These are phyloP conservation scores for Eucalyptus viminalis DNA, from an alignment of 345 rosid genomes.

Conservation along the genomic window DNA sequence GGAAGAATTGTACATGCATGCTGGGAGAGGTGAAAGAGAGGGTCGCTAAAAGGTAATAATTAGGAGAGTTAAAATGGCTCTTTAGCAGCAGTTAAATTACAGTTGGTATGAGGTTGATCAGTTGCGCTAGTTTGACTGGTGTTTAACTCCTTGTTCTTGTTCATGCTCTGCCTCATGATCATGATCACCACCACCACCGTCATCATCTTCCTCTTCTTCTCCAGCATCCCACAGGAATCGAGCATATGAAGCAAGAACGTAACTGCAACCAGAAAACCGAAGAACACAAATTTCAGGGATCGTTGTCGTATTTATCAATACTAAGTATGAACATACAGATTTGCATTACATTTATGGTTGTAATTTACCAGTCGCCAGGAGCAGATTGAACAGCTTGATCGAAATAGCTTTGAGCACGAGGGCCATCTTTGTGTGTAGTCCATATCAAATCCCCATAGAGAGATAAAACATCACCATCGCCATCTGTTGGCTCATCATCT, in stretches of 20 bases:
- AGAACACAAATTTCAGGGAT: background rate
- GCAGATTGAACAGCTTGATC: constrained; percentile 36
- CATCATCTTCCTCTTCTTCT: constrained; percentile 10
- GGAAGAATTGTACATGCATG: background rate
- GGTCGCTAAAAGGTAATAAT: background rate
- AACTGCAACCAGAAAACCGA: constrained; percentile 8
- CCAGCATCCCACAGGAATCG: constrained; percentile 31
- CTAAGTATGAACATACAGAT: background rate
- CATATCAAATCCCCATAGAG: constrained; percentile 43
- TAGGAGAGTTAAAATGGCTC: background rate
- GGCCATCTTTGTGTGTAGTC: constrained; percentile 24
- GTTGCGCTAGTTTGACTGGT: background rate
- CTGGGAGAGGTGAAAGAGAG: background rate
- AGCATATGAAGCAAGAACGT: constrained; percentile 38
- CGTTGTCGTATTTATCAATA: background rate
- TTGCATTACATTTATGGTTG: background rate
- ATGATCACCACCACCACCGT: background rate
- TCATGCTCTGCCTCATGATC: background rate
- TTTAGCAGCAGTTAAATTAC: constrained; percentile 1
- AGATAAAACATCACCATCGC: constrained; percentile 32
- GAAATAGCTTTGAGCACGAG: constrained; percentile 29
- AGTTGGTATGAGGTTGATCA: background rate
- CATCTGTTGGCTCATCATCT: constrained; percentile 2
- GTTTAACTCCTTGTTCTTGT: background rate
- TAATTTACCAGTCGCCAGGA: constrained; percentile 33